Conservation (phyloP, 192 early-diverging fungal species). For the Umbelopsis vinacea region DNA sequence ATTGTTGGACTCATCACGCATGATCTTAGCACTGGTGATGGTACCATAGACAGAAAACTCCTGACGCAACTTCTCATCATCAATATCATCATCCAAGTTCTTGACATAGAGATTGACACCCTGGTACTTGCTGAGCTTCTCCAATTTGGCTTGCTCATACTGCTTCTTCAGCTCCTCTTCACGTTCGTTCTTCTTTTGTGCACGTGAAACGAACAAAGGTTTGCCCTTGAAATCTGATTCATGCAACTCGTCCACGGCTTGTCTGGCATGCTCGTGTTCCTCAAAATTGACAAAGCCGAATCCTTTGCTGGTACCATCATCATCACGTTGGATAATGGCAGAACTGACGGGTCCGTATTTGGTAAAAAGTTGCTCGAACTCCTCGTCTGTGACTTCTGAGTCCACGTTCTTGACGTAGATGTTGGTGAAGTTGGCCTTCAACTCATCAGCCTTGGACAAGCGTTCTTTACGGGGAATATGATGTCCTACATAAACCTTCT, state of each 20-base stretch:
- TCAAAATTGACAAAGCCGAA: constrained; percentile 99
- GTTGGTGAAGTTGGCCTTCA: constrained; percentile 94
- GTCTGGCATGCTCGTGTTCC: constrained; percentile 85
- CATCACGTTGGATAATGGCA: constrained; percentile 73
- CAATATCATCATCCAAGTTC: constrained; percentile 96
- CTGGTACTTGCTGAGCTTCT: constrained; percentile 98
- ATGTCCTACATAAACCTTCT: constrained; percentile 93
- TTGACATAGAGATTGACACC: constrained; percentile 99
- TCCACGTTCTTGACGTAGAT: constrained; percentile 98
- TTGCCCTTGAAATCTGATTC: constrained; percentile 91
- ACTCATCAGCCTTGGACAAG: constrained; percentile 85
- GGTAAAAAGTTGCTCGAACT: constrained; percentile 79
- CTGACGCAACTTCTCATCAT: constrained; percentile 95
- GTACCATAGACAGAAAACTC: constrained; percentile 95
- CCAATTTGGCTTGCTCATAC: constrained; percentile 94
- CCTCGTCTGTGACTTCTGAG: constrained; percentile 76
- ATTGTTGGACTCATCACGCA: constrained; percentile 88
- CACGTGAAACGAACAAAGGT: constrained; percentile 93
- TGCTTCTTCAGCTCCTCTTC: constrained; percentile 94
- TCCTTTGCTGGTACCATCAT: constrained; percentile 83
- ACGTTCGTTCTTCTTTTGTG: constrained; percentile 98
- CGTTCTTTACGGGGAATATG: constrained; percentile 95
- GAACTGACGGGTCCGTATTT: constrained; percentile 86
- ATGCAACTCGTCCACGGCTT: constrained; percentile 91
- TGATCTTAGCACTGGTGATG: constrained; percentile 97